Conservation (phyloP, 768 basidiomycete genomes). For the Leccinum rimulosum region DNA sequence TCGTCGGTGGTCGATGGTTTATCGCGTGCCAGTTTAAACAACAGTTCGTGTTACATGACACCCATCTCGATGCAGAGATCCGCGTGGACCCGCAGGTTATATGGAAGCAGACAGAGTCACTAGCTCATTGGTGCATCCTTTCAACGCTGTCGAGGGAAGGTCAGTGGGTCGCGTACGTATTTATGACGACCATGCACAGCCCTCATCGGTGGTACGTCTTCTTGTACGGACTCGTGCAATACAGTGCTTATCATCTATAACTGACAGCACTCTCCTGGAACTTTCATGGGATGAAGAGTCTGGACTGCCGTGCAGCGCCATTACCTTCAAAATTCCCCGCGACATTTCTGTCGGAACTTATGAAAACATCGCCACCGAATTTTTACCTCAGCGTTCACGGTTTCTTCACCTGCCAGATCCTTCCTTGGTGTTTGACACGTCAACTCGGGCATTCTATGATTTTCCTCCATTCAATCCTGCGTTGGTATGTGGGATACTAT, state of each 20-base stretch:
- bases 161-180: background rate
- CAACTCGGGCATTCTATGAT: background rate
- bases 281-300: too few relatives aligned
- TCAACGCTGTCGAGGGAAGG: background rate
- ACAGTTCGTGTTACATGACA: conserved; percentile 5
- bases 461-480: background rate
- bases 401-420: background rate
- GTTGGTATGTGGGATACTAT: background rate
- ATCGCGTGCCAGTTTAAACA: background rate
- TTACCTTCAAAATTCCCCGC: background rate
- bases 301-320: background rate
- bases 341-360: background rate
- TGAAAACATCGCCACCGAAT: too few relatives aligned
- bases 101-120: background rate
- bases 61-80: background rate
- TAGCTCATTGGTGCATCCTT: background rate
- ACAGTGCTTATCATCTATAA: too few relatives aligned
- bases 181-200: background rate
- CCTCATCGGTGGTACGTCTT: too few relatives aligned
- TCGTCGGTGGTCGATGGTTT: conserved; percentile 6
- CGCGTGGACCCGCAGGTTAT: background rate
- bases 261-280: too few relatives aligned
- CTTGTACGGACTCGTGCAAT: too few relatives aligned
- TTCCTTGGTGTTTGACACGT: background rate
- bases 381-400: background rate